Evolutionary conservation across 2,329 filamentous ascomycete species (phyloP), one percentile per base, ranked within the genome.

Genomic region (Aspergillus sergii): DNA sequence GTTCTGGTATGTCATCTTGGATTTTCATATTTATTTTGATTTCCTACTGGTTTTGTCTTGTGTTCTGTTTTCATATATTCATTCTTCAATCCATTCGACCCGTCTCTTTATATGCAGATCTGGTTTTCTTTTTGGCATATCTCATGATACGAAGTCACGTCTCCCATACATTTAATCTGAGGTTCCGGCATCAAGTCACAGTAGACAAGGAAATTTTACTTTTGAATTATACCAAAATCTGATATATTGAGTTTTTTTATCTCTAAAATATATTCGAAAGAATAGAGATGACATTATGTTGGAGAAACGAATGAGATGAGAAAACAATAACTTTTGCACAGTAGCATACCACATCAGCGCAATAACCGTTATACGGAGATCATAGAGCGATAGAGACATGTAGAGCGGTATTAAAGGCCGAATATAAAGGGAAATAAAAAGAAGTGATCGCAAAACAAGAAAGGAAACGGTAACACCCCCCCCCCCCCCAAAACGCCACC

Each of bases 1-100:
- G 58, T 67, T 69, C 57, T 58, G 55, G 53, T 55, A 59, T 59
- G 60, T 65, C 55, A 60, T 62, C 53, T 57, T 61, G 36, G 43
- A 23, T 43, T 58, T 63, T 61, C 53, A 45, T 62, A 50, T 60
- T 39, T 56, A 39, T 45, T 30, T 58, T 34, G 58, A 30, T 48
- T 30, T 62, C 60, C 28, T 58, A 23, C 63, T 54, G 45, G 32
- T 51, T 32, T 21, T 58, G 26, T 50, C 21, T 51, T 60, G 7
- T 55, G 39, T 39, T 55, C 14, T 57, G 14, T 14, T 19, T 48
- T 57, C 45, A 58, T 63, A 59, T 34, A 45, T 34, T 32, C 46
- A 21, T 57, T 21, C 23, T 59, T 32, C 30, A 21, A 11, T 55
- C 50, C 34, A 59, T 54, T 46, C 10, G 48, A 32, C 28, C 48